phyloP scores from a whole-genome alignment of 768 basidiomycete species.

The Boletus tomentosulus region DNA sequence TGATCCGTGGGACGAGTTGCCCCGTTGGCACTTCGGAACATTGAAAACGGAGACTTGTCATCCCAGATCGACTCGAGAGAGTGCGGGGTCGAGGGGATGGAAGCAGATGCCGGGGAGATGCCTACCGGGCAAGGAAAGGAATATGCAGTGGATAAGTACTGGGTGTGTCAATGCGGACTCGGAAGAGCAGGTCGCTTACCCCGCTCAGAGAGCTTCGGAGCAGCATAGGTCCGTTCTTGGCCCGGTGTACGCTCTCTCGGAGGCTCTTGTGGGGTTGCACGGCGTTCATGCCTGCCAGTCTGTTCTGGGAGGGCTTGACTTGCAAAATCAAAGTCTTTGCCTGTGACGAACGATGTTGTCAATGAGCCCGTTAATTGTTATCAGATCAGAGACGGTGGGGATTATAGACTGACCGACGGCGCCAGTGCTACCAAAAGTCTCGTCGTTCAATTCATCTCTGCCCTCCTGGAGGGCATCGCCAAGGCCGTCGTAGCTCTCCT shows the following conservation, averaged over 20 bases:
- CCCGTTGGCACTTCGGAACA: conserved; percentile 55
- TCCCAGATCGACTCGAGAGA: conserved; percentile 79
- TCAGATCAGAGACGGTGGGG: conserved; percentile 11
- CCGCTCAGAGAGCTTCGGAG: conserved; percentile 23
- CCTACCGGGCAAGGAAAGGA: conserved; percentile 17
- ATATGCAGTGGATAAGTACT: conserved; percentile 9
- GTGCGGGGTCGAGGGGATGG: conserved; percentile 23
- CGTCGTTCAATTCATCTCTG: conserved; percentile 91
- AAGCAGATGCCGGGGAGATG: conserved; percentile 35
- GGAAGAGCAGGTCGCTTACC: conserved; percentile 22
- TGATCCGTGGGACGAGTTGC: conserved; percentile 38
- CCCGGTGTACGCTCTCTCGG: conserved; percentile 26
- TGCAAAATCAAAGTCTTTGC: conserved; percentile 90
- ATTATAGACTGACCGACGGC: conserved; percentile 59
- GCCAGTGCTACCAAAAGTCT: conserved; percentile 82
- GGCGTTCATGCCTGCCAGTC: conserved; percentile 13
- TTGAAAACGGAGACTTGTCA: conserved; percentile 72
- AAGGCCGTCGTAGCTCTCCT: conserved; percentile 85
- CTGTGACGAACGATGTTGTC: conserved; percentile 36
- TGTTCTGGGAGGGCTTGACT: conserved; percentile 36
- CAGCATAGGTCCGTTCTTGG: conserved; percentile 19
- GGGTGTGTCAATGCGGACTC: neutral
- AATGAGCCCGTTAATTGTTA: conserved; percentile 5
- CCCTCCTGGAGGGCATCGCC: conserved; percentile 86
- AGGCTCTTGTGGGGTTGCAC: conserved; percentile 20